These are phyloP conservation scores for Malus hybrid DNA, from an alignment of 331 rosid genomes.

Conservation along the genomic window DNA sequence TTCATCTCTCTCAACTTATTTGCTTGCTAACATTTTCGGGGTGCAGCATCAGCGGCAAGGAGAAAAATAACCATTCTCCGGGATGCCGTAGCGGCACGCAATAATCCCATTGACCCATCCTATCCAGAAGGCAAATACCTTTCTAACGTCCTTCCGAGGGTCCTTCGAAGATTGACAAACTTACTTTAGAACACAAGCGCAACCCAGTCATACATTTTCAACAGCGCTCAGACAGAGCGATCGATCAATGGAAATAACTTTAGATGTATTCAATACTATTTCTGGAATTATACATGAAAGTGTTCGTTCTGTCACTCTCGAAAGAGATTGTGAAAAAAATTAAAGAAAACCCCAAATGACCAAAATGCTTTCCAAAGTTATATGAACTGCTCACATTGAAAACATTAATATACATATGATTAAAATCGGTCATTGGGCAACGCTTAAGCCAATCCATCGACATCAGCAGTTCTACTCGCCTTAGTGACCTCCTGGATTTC, in stretches of 20 bases:
- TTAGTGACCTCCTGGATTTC: conserved; percentile 73
- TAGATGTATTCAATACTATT: not conserved
- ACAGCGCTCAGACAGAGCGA: not conserved
- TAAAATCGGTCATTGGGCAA: conserved; percentile 10
- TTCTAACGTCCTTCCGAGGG: conserved; percentile 59
- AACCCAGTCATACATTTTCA: not conserved
- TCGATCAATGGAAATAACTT: not conserved
- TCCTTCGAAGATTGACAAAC: conserved; percentile 23
- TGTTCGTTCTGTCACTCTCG: not conserved
- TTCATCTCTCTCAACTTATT: not conserved
- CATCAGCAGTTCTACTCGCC: not conserved
- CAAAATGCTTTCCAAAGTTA: conserved; percentile 6
- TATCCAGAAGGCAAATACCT: conserved; percentile 86
- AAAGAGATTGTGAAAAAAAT: not conserved
- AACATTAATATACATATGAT: conserved; percentile 31
- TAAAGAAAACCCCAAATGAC: not conserved
- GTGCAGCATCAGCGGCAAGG: conserved; percentile 68
- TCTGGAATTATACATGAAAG: conserved; percentile 14
- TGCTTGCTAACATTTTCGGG: conserved; percentile 17
- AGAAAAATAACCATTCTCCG: conserved; percentile 60
- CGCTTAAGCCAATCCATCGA: conserved; percentile 1
- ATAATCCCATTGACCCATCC: conserved; percentile 75
- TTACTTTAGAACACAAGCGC: not conserved
- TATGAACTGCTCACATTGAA: not conserved
- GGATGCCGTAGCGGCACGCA: conserved; percentile 72